Evolutionary conservation across 495 filamentous ascomycete species (phyloP).

Genomic region (Sphaerosporella brunnea): DNA sequence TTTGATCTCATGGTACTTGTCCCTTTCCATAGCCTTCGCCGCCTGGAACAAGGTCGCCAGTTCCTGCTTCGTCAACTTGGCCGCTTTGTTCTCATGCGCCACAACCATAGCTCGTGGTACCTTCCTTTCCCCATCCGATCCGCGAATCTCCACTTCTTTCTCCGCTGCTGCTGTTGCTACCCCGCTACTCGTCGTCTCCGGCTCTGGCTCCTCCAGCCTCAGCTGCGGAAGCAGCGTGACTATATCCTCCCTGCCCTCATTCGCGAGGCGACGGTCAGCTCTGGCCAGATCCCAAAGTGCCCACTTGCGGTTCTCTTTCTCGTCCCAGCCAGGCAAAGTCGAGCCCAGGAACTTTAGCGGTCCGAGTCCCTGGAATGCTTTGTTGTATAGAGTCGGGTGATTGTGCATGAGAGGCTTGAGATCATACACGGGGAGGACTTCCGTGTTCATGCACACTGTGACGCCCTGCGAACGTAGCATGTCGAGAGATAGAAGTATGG

Average conservation of each 20-base stretch:
- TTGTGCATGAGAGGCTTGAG: background rate
- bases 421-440: background rate
- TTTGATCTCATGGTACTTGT: background rate
- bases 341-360: background rate
- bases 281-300: conserved; percentile 3
- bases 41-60: background rate
- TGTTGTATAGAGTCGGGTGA: background rate
- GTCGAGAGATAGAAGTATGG: background rate
- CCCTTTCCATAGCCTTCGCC: background rate
- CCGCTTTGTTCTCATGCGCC: background rate
- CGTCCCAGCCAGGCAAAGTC: background rate
- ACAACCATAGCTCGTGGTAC: background rate
- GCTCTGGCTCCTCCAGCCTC: background rate
- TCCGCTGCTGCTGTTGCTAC: too few relatives aligned
- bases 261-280: background rate
- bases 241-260: background rate
- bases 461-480: background rate
- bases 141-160: background rate
- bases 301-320: background rate
- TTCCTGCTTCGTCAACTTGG: background rate
- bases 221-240: conserved; percentile 1
- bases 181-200: background rate
- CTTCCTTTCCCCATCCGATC: background rate
- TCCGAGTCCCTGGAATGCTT: background rate
- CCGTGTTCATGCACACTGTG: background rate